These are phyloP conservation scores for Diaporthe citri DNA, from an alignment of 2,329 filamentous ascomycete species.

Conservation along the genomic window DNA sequence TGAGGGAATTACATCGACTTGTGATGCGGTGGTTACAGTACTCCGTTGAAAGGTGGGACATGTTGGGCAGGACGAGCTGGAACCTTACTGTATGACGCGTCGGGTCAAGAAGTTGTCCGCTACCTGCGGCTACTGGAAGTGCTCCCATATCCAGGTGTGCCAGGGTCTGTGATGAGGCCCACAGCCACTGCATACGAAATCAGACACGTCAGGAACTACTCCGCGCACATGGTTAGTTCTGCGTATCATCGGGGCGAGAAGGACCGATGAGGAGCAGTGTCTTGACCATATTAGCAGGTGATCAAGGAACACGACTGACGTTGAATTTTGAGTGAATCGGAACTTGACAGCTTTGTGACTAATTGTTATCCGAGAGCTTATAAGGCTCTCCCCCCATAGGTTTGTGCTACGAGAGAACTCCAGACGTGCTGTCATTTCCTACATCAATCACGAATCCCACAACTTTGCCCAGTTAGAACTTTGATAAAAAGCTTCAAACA, in stretches of 20 bases:
- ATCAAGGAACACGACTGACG: not conserved
- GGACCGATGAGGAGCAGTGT: not conserved
- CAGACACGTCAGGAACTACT: conserved; percentile 6
- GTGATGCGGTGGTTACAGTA: not conserved
- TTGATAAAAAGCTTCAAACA: not conserved
- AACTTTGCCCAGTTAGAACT: not conserved
- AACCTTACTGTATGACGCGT: not conserved
- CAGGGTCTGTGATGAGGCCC: not conserved
- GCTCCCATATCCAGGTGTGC: not conserved
- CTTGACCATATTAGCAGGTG: not conserved
- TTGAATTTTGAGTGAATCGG: not conserved
- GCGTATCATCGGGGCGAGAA: not conserved
- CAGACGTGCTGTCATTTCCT: not conserved
- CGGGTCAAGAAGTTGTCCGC: not conserved
- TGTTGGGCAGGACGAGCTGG: not conserved
- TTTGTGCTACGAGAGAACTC: not conserved
- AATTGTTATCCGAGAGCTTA: not conserved
- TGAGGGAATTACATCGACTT: not conserved
- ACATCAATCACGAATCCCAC: not conserved
- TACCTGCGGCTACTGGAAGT: not conserved
- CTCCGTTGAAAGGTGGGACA: not conserved
- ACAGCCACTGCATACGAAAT: not conserved
- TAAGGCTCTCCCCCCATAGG: not conserved
- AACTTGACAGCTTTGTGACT: not conserved
- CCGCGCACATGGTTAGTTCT: not conserved